Conservation (phyloP, 1,139 yeast species). For the Suhomyces kunorum region DNA sequence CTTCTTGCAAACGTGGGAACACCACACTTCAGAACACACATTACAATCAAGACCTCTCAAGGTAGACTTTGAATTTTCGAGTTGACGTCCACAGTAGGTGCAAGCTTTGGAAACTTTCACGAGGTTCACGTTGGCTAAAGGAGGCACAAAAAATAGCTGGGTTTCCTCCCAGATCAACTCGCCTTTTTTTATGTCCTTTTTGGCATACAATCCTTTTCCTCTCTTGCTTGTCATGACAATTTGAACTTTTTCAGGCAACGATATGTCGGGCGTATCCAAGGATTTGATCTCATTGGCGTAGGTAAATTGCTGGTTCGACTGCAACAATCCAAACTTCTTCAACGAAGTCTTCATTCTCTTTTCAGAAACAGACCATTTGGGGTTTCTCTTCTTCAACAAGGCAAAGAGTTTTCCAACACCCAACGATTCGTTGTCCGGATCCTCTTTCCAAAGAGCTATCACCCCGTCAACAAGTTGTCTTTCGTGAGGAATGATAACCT, state of each 20-base stretch:
- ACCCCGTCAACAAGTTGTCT: conserved; percentile 65
- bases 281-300: conserved; percentile 61
- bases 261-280: conserved; percentile 48
- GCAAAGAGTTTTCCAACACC: conserved; percentile 57
- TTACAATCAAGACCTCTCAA: conserved; percentile 66
- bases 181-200: conserved; percentile 47
- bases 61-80: conserved; percentile 33
- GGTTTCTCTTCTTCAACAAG: conserved; percentile 51
- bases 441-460: conserved; percentile 66
- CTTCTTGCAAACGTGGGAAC: conserved; percentile 63
- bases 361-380: conserved; percentile 65
- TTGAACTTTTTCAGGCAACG: conserved; percentile 49
- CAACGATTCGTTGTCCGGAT: conserved; percentile 60
- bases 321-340: conserved; percentile 53
- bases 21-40: conserved; percentile 72
- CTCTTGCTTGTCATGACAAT: conserved; percentile 45
- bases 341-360: conserved; percentile 56
- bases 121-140: conserved; percentile 64
- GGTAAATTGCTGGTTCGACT: conserved; percentile 42
- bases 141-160: conserved; percentile 71
- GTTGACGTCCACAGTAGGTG: conserved; percentile 70
- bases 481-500: conserved; percentile 56
- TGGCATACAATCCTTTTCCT: conserved; percentile 54
- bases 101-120: conserved; percentile 74
- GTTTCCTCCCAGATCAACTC: conserved; percentile 58